These are phyloP conservation scores for Wickerhamiella alocasiicola DNA, from an alignment of 805 yeast genomes.

Conservation along the genomic window DNA sequence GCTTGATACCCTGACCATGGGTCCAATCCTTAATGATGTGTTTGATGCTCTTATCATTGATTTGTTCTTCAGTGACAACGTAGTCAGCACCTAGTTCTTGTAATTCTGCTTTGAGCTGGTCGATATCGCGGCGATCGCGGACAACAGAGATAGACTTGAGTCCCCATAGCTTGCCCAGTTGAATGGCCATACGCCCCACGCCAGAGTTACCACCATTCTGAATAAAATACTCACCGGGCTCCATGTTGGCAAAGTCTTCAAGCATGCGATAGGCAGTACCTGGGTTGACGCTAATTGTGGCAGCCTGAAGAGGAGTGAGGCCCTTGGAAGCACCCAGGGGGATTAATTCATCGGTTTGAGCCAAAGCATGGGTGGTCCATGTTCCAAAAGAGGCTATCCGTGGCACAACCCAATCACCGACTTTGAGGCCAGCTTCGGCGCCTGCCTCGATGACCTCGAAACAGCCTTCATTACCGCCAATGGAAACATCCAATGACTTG, in stretches of 20 bases:
- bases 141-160: slow-evolving; percentile 76
- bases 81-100: slow-evolving; percentile 64
- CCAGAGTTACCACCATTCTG: slow-evolving; percentile 96
- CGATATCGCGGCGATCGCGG: slow-evolving; percentile 71
- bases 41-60: slow-evolving; percentile 53
- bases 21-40: slow-evolving; percentile 38
- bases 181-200: slow-evolving; percentile 85
- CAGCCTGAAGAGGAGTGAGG: slow-evolving; percentile 39
- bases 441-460: slow-evolving; percentile 76
- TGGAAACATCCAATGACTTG: slow-evolving; percentile 57
- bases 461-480: slow-evolving; percentile 90
- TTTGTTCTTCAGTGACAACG: slow-evolving; percentile 83
- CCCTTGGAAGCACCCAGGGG: slow-evolving; percentile 38
- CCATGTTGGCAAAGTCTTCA: slow-evolving; percentile 47
- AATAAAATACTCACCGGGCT: slow-evolving; percentile 72
- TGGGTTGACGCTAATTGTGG: slow-evolving; percentile 87
- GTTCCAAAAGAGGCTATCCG: slow-evolving; percentile 71
- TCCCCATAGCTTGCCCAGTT: slow-evolving; percentile 68
- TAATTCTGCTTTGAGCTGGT: slow-evolving; percentile 45
- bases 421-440: slow-evolving; percentile 30
- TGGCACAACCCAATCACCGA: slow-evolving; percentile 88
- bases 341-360: slow-evolving; percentile 40
- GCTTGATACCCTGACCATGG: slow-evolving; percentile 39
- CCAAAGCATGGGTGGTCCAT: slow-evolving; percentile 74
- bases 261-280: slow-evolving; percentile 85